Base-by-base conservation (phyloP, 2,329 filamentous ascomycete species). In the Graphilbum ipis-grandicollis region DNA sequence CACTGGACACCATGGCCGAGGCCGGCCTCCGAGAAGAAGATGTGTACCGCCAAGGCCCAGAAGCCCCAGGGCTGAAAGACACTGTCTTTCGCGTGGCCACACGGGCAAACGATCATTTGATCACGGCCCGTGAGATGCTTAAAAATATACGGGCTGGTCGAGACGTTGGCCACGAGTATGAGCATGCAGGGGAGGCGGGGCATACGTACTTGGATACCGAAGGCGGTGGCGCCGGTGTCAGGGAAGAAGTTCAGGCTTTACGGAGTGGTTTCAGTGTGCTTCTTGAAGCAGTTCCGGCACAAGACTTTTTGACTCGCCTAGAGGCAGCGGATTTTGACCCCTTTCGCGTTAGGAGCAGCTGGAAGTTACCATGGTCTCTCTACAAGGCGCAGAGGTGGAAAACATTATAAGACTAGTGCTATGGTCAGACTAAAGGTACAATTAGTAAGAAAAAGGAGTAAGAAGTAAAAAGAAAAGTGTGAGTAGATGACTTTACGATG, bases 31-130 rank as follows among this genome's bases (percentile, higher is more conserved):
- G 74, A 36, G 88, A 96, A 53, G 90, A 98, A 52, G 82, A 93
- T 31, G 78, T 98, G 0, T 81, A 93, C 41, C 71, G 88, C 9
- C 66, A 75, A 31, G 88, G 86, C 0, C 75, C 79, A 0, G 60
- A 71, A n/a, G 88, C 88, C 0, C 65, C 73, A 0, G 86, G 86
- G 0, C 64, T 96, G 15, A 75, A 80, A 42, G 88, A 98, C 55
- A 88, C 86, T 4, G 74, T 96, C 1, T 98, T 96, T 56, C 69
- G 74, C 4, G 83, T 98, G 13, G 90, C 90, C 1, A 98, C 90
- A 0, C 72, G 88, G 28, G 90, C 90, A 7, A 92, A 92, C 50
- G 90, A 98, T 53, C 90, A 98, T 56, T 63, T 98, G 25, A 93
- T 94, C 46, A 96, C 88, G 0, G 88, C 81, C 2, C 67, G 85